Base-by-base conservation (phyloP, 768 basidiomycete genomes). In the Rhizopogon vesiculosus region DNA sequence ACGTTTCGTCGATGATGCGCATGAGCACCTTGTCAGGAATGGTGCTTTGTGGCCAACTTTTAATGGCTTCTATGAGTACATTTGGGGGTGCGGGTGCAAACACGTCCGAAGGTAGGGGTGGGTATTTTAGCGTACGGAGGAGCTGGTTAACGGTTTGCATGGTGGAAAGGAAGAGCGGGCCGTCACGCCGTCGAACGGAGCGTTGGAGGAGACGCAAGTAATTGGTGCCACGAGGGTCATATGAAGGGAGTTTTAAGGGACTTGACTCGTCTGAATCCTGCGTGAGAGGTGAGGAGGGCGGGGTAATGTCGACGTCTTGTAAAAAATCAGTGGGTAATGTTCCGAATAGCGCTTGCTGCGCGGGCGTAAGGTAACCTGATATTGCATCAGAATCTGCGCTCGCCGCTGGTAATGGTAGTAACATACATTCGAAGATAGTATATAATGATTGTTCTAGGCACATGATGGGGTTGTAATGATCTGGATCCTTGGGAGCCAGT, bases 1-100 rank as follows among this genome's bases (percentile, higher is more conserved):
- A 98, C 39, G 87, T 90, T 74, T 98, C 93, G 43, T 94, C 93
- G 51, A 90, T 78, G 46, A 96, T 81, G 42, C 87, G 85, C 74
- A 85, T 78, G 55, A 89, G 75, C 2, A 94, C 80, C 35, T 80
- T 77, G 45, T 83, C 75, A 0, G 85, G 88, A 28, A 94, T 66
- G 3, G 82, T 84, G 1, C 63, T 72, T 18, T 72, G 62, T 0
- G 70, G 71, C 86, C 87, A 89, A 0, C 70, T 62, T 40, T 74
- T 69, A 5, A 85, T 73, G 2, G 71, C 67, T 18, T 74, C 67
- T 65, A 74, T 80, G 13, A 91, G 67, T 1, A 71, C 58, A 58
- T 89, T 88, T 3, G 69, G 70, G 1, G 72, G 70, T 0, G 70
- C 56, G 0, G 76, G 74, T 3, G 69, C 71, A 61, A 82, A 84